Evolutionary conservation across 2,329 filamentous ascomycete genomes (phyloP), one percentile per base, ranked within the genome.

Genomic region (Lecanosticta acicola): DNA sequence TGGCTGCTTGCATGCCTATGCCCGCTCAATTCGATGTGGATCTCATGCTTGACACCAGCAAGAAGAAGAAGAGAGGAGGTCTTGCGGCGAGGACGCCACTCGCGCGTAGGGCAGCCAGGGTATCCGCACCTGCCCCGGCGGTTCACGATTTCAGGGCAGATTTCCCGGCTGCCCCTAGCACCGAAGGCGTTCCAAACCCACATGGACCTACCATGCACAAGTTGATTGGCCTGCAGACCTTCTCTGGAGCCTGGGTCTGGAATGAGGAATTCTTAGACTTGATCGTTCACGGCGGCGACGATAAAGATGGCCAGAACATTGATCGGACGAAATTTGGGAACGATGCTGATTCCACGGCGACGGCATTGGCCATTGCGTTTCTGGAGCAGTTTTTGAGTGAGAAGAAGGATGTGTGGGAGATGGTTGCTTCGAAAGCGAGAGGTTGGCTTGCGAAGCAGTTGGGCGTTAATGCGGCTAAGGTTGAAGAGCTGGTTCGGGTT

Each of bases 391-490:
- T 68, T 44, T 55, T 78, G 47, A 54, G 29, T 0, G 64, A 51
- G 0, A 68, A 77, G 41, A 66, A 68, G 59, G 81, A 80, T 2
- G 71, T 72, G 4, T 86, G 81, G 81, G 80, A 82, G 50, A 68
- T 85, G 69, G 65, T 85, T 32, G 78, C 75, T 13, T 74, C 76
- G 8, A 84, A 84, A 69, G 80, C 77, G 0, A 69, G 66, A 56
- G 32, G 16, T 9, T 62, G 59, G 57, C 21, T 59, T 47, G 18
- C 17, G 3, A 13, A 13, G 1, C 17, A 34, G n/a, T 1, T 43
- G n/a, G 41, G 46, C 4, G 46, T 29, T 10, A 20, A 41, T 21
- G 32, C 14, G 3, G 38, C n/a, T n/a, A n/a, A n/a, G 39, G 20
- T 49, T 45, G 10, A 41, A 49, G 24, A 29, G 24, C 24, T 29